Evolutionary conservation across 2,329 filamentous ascomycete genomes (phyloP).

Genomic region (Curvularia sp.): DNA sequence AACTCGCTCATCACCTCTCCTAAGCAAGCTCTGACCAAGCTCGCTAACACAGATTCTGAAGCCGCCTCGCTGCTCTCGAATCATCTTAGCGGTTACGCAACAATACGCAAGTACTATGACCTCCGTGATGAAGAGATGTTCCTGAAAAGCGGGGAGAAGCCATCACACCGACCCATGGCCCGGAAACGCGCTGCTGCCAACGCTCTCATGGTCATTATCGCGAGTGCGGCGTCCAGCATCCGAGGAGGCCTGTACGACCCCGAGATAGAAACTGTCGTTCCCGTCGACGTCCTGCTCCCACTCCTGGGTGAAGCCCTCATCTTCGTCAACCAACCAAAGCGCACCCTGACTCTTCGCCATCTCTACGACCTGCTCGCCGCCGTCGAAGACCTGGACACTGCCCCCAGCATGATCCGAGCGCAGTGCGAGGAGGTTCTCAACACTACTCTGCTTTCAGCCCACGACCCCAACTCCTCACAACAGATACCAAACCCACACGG

Average conservation of each 20-base stretch:
- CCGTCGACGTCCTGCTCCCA: constrained; percentile 83
- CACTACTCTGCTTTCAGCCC: constrained; percentile 74
- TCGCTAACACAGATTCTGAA: constrained; percentile 77
- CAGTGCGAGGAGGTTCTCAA: constrained; percentile 81
- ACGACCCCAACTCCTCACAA: constrained; percentile 50
- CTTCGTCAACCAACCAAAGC: constrained; percentile 70
- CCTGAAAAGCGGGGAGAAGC: constrained; percentile 46
- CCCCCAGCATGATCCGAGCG: constrained; percentile 72
- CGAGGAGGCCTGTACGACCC: constrained; percentile 88
- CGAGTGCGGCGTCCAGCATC: constrained; percentile 87
- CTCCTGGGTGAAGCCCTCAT: constrained; percentile 84
- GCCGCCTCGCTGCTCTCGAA: constrained; percentile 84
- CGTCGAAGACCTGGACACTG: constrained; percentile 79
- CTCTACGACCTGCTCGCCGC: constrained; percentile 78
- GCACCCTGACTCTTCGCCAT: constrained; percentile 71
- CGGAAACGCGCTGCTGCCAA: constrained; percentile 73
- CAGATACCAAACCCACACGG: constrained; percentile 23
- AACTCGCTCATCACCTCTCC: constrained; percentile 73
- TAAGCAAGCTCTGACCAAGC: constrained; percentile 71
- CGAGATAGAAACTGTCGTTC: constrained; percentile 79
- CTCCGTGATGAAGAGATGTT: constrained; percentile 74
- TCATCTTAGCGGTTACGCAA: constrained; percentile 90
- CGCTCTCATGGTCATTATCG: constrained; percentile 81
- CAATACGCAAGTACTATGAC: constrained; percentile 87
- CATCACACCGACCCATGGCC: constrained; percentile 60